These are phyloP conservation scores for Hevea brasiliensis DNA, from an alignment of 345 rosid genomes.

Conservation along the genomic window DNA sequence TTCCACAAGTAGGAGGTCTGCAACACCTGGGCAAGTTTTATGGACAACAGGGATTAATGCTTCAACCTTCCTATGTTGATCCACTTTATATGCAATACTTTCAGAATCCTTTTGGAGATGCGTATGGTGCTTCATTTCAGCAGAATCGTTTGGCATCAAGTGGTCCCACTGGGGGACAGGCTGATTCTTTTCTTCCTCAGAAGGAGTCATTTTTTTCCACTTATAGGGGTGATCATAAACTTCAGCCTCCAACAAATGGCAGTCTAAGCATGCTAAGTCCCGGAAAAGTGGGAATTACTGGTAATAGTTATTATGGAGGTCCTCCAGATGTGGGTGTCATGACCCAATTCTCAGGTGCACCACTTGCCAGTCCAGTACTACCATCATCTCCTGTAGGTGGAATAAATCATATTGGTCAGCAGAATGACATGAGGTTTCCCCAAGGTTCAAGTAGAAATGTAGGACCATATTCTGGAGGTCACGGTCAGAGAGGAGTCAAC, in stretches of 20 bases:
- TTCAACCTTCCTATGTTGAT: conserved; percentile 29
- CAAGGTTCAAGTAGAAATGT: conserved; percentile 18
- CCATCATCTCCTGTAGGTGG: conserved; percentile 27
- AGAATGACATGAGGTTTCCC: conserved; percentile 18
- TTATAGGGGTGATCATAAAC: conserved; percentile 12
- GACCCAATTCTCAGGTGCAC: conserved; percentile 25
- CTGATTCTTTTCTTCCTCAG: conserved; percentile 8
- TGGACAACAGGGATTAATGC: conserved; percentile 49
- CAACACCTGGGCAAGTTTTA: conserved; percentile 48
- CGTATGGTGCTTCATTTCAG: conserved; percentile 20
- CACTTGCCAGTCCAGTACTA: conserved; percentile 23
- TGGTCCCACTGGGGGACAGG: conserved; percentile 13
- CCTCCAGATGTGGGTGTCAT: conserved; percentile 18
- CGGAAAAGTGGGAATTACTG: conserved; percentile 19
- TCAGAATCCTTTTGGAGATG: conserved; percentile 24
- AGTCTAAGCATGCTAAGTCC: conserved; percentile 17
- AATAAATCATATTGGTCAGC: conserved; percentile 17
- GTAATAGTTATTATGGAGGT: conserved; percentile 20
- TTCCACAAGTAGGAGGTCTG: conserved; percentile 38
- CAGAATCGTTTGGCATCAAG: conserved; percentile 11
- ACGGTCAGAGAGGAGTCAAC: conserved; percentile 17
- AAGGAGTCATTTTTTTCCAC: conserved; percentile 12
- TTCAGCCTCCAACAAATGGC: conserved; percentile 19
- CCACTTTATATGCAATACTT: conserved; percentile 28
- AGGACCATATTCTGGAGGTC: conserved; percentile 24